phyloP scores from a whole-genome alignment of 23 red algal species.

The Agarophyton chilense region DNA sequence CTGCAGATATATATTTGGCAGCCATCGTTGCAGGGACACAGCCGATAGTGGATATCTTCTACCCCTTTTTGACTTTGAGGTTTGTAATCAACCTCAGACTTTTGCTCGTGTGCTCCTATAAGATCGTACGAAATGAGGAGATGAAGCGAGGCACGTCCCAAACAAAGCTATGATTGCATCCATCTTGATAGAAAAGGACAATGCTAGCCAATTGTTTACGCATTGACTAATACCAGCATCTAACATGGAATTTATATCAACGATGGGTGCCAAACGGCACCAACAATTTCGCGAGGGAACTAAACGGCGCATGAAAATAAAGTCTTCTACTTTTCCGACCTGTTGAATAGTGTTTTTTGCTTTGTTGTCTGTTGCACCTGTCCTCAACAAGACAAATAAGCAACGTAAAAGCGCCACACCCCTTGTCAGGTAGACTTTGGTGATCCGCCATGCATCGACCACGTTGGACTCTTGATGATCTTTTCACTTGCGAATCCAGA shows the following conservation, averaged over 20 bases:
- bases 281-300: background rate
- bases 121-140: constrained; percentile 42
- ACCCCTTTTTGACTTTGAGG: constrained; percentile 17
- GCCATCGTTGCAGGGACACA: constrained; percentile 6
- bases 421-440: background rate
- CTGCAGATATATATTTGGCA: constrained; percentile 45
- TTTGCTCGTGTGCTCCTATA: background rate
- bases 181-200: background rate
- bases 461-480: constrained; percentile 53
- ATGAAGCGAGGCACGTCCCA: background rate
- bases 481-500: constrained; percentile 50
- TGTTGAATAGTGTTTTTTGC: background rate
- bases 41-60: constrained; percentile 5
- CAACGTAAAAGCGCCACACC: background rate
- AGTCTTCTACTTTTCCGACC: background rate
- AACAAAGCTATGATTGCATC: background rate
- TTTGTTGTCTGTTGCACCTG: background rate
- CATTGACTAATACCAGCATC: background rate
- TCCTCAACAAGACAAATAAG: background rate
- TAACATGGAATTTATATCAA: background rate
- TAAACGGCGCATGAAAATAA: background rate
- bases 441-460: background rate
- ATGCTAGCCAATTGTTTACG: background rate
- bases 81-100: constrained; percentile 27
- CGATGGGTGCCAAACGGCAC: too few relatives aligned